Base-by-base conservation (phyloP, 441 rosid species). In the Syzygium malaccense region DNA sequence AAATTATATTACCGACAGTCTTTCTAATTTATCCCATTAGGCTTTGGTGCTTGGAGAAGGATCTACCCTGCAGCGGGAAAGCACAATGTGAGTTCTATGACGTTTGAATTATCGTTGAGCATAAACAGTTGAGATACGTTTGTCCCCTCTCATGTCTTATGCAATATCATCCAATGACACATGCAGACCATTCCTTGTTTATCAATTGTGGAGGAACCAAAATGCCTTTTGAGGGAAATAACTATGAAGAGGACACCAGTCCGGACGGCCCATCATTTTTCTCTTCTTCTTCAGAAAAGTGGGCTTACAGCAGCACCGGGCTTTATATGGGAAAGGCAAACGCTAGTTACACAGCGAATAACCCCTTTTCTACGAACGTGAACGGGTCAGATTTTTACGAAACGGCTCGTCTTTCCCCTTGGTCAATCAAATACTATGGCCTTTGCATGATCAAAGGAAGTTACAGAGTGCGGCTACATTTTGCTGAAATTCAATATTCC, bases 251-350 rank as follows among this genome's bases (percentile, higher is more conserved):
- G 19, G 99, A 97, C 90, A 79, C 89, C 18, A 89, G 48, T 64
- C 0, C 10, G 0, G 4, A 56, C 12, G 96, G 96, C 48, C 51
- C 87, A 45, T 92, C 99, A 8, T 33, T 11, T 86, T 97, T 93
- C 79, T 84, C 49, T 14, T 4, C n/a, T 45, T 55, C 28, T 85
- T 71, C 84, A 26, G 92, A 88, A 54, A 92, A 26, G 51, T 96
- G 98, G 99, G 99, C 92, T 68, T 95, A 92, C 49, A 98, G 99
- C 56, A 98, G 96, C 88, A 92, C 96, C 2, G 99, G 99, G 55
- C 23, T 23, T 87, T 96, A 87, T 79, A 11, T 93, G 89, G 93
- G 89, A 56, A 78, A 88, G 0, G 88, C 11, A 0, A 0, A 0
- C 0, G 94, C 89, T 37, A 0, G 0, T 60, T 97, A 87, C 88